phyloP scores from a whole-genome alignment of 352 stramenopile genomes.

The Globisporangium splendens region DNA sequence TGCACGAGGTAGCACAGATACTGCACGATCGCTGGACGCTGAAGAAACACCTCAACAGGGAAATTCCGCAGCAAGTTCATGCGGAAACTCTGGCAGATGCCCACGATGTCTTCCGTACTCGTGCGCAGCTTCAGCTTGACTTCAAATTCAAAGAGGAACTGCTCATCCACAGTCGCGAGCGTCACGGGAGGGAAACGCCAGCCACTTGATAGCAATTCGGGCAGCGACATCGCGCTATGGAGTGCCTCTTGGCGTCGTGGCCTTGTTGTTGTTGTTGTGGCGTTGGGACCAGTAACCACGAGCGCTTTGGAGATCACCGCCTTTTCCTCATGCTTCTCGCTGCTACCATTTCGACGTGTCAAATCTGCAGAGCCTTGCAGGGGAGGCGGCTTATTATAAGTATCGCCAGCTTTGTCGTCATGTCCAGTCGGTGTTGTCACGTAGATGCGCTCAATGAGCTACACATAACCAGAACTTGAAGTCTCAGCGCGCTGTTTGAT shows the following conservation, averaged over 20 bases:
- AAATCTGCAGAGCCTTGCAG: background rate
- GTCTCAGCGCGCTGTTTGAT: background rate
- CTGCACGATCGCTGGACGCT: conserved; percentile 51
- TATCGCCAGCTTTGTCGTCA: background rate
- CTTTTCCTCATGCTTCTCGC: background rate
- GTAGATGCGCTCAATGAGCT: conserved; percentile 47
- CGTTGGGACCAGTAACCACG: background rate
- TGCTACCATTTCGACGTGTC: background rate
- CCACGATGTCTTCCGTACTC: conserved; percentile 42
- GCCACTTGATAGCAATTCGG: conserved; percentile 17
- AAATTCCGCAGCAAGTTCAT: conserved; percentile 62
- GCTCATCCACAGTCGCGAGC: conserved; percentile 59
- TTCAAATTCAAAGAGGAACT: conserved; percentile 79
- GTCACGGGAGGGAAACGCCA: conserved; percentile 57
- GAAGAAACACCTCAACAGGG: conserved; percentile 64
- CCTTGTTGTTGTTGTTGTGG: background rate
- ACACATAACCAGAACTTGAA: background rate
- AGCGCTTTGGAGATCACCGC: conserved; percentile 4
- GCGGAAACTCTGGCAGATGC: conserved; percentile 43
- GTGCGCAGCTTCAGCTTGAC: conserved; percentile 60
- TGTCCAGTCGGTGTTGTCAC: conserved; percentile 11
- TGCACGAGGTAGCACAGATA: conserved; percentile 63
- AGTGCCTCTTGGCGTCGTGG: background rate
- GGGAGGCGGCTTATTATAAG: background rate
- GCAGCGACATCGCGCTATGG: conserved; percentile 5